phyloP scores from a whole-genome alignment of 805 yeast genomes.

The Schwanniomyces vanrijiae region DNA sequence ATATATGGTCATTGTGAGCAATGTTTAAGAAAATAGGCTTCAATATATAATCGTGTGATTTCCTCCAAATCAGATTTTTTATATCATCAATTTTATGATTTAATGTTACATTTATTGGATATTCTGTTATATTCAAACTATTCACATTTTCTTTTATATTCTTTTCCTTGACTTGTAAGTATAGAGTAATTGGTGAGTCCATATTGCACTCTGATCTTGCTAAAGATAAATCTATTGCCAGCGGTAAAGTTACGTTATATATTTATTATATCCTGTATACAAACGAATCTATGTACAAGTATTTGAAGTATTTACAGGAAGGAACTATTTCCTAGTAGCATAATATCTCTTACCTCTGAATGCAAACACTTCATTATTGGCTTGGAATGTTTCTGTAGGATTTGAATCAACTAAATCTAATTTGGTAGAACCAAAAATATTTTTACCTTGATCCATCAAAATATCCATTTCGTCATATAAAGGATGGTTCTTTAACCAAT shows the following conservation, averaged over 20 bases:
- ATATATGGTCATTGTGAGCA: conserved; percentile 7
- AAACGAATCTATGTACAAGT: background rate
- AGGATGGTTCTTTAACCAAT: conserved; percentile 67
- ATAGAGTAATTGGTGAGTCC: conserved; percentile 19
- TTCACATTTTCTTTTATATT: conserved; percentile 1
- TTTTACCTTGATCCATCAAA: conserved; percentile 69
- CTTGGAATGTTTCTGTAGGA: conserved; percentile 92
- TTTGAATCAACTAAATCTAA: conserved; percentile 91
- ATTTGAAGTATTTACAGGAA: conserved; percentile 1
- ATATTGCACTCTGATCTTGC: conserved; percentile 6
- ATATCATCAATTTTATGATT: conserved; percentile 23
- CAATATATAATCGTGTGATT: conserved; percentile 20
- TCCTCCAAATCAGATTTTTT: conserved; percentile 27
- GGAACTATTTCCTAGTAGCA: conserved; percentile 48
- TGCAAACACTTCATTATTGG: conserved; percentile 86
- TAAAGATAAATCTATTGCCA: conserved; percentile 1
- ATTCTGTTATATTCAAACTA: background rate
- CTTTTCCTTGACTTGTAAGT: conserved; percentile 10
- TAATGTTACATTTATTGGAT: conserved; percentile 20
- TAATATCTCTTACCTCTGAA: conserved; percentile 97
- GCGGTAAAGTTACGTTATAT: background rate
- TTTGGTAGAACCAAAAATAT: conserved; percentile 81
- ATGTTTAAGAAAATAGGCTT: conserved; percentile 26
- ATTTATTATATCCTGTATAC: background rate
- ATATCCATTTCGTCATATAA: conserved; percentile 71